Evolutionary conservation across 2,329 filamentous ascomycete species (phyloP), one percentile per base, ranked within the genome.

Genomic region (Dichotomopilus funicola): DNA sequence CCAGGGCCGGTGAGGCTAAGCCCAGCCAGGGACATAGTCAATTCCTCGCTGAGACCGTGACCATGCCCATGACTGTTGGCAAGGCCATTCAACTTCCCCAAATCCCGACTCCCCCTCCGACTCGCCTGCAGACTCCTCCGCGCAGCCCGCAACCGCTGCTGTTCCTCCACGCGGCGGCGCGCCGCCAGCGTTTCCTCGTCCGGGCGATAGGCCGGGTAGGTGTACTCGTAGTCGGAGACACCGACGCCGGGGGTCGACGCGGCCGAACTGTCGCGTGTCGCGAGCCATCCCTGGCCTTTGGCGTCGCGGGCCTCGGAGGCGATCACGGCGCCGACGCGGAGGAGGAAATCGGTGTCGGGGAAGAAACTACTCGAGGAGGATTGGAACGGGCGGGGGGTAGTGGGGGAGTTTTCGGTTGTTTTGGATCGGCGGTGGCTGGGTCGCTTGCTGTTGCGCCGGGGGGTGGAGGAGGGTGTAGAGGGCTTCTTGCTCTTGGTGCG

Each of bases 251-350:
- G 19, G 19, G 19, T 27, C 3, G 19, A 27, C 19, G 45, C 85
- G 7, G 82, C 87, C 1, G 83, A 85, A 66, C 82, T 85, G 53
- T 79, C 81, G 47, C 82, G 76, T 31, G 82, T 81, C n/a, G 81
- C 73, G 19, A 88, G 77, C 85, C 85, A 88, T 11, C 79, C 72
- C 68, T 88, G 84, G 11, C 85, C 85, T 69, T 87, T 87, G 64
- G 75, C 83, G 65, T 88, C 85, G 55, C 84, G 75, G 13, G 83
- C 75, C 65, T 84, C 81, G 51, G 77, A 78, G 55, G 79, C 79
- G 62, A 88, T 79, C 47, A 85, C 66, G 6, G 82, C 82, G 47
- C 83, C 84, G 0, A 83, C 78, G 35, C 83, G 77, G 31, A 85
- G 73, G 46, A 88, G 71, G 84, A 85, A 88, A 69, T 86, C 83